Evolutionary conservation across 371 early-diverging fungal species (phyloP), one percentile per base, ranked within the genome.

Genomic region (Parasitella parasitica): DNA sequence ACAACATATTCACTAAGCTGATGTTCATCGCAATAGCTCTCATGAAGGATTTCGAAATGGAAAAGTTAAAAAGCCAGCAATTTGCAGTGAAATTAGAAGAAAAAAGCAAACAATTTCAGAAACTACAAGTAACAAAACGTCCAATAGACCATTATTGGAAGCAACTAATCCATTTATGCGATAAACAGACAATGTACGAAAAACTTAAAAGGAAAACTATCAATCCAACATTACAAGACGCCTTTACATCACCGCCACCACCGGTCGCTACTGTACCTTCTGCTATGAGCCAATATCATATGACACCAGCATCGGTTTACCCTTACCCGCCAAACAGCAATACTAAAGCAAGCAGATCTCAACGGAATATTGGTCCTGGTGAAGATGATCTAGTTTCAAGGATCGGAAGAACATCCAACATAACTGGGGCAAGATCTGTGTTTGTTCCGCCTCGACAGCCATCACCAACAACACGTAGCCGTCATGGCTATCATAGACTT

Each of bases 91-190:
- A 86, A 50, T 54, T 84, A 27, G 86, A 86, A 15, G 90, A 91
- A 51, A 90, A 87, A 48, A 60, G 69, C 30, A 75, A 86, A 12
- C 92, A 91, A 52, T 80, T 92, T 39, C 85, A 88, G 28, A 89
- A 82, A 38, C 55, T 89, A 22, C 88, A 89, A 72, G 86, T 77
- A 64, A 18, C n/a, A n/a, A 27, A n/a, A 28, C 28, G 27, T 4
- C 16, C 13, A 4, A 27, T 6, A 6, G 37, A 3, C 27, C 4
- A 18, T 15, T n/a, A 30, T n/a, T 16, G 28, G 15, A 2, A 46
- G 12, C 13, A 46, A 46, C 46, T 30, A 32, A 32, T 32, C 11
- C 4, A 32, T 3, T 32, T 32, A 32, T 32, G 11, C 32, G 11
- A 50, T 16, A 27, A 66, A 9, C 61, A 87, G 84, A 28, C 54